Conservation (phyloP, 2,329 filamentous ascomycete species). For the Monosporascus sp. region DNA sequence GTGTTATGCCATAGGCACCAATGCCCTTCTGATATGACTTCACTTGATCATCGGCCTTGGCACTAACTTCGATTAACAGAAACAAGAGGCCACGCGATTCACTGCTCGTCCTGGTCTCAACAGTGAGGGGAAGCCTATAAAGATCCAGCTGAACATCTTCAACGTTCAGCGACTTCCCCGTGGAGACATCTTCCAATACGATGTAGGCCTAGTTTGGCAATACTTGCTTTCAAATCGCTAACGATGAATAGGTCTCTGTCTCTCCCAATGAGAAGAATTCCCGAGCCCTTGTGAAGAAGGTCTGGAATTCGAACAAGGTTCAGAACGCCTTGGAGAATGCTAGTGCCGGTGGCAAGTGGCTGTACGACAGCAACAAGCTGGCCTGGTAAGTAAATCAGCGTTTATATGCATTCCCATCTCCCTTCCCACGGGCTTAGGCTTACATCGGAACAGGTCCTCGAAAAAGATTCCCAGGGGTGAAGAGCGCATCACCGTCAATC, state of each 20-base stretch:
- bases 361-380: conserved; percentile 79
- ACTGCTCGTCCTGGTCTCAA: conserved; percentile 51
- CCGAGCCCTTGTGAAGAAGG: conserved; percentile 62
- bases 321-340: conserved; percentile 47
- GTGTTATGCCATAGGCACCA: background rate
- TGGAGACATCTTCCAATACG: conserved; percentile 72
- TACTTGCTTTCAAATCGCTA: background rate
- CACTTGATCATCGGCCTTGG: background rate
- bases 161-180: conserved; percentile 55
- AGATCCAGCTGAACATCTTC: conserved; percentile 68
- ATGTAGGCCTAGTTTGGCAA: conserved; percentile 51
- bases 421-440: conserved; percentile 1
- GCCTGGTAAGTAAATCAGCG: conserved; percentile 61
- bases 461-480: conserved; percentile 39
- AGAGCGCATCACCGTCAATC: conserved; percentile 57
- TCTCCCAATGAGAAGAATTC: conserved; percentile 53
- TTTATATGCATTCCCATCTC: background rate
- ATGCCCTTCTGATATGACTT: background rate
- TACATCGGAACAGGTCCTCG: conserved; percentile 27
- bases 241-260: conserved; percentile 53
- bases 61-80: conserved; percentile 17
- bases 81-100: conserved; percentile 25
- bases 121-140: conserved; percentile 45
- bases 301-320: conserved; percentile 64
- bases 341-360: conserved; percentile 42